Evolutionary conservation across 805 yeast genomes (phyloP).

Genomic region (Wickerhamomyces kurtzmanii): DNA sequence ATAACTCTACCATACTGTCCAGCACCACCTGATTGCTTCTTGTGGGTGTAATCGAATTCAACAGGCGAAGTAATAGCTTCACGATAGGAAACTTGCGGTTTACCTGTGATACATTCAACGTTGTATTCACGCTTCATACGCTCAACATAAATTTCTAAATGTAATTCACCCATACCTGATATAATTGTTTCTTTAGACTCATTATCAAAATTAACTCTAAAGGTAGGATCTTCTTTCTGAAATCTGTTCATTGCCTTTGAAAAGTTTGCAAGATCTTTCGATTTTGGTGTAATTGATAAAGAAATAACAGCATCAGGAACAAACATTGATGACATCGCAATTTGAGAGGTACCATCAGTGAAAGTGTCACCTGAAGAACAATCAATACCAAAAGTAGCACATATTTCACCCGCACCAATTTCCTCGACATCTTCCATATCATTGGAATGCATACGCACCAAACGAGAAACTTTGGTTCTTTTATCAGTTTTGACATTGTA

Average conservation of each 20-base stretch:
- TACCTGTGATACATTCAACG: slow-evolving; percentile 91
- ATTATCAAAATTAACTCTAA: slow-evolving; percentile 80
- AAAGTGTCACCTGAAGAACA: slow-evolving; percentile 99
- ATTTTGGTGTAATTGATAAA: slow-evolving; percentile 77
- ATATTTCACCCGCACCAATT: slow-evolving; percentile 95
- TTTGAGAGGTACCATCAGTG: slow-evolving; percentile 69
- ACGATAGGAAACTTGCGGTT: slow-evolving; percentile 97
- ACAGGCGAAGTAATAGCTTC: slow-evolving; percentile 74
- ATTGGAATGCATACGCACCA: slow-evolving; percentile 97
- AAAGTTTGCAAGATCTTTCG: slow-evolving; percentile 80
- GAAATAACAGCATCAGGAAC: slow-evolving; percentile 99
- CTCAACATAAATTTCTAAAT: slow-evolving; percentile 94
- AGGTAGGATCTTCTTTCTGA: slow-evolving; percentile 98
- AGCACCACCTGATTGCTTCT: slow-evolving; percentile 98
- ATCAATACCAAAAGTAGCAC: slow-evolving; percentile 98
- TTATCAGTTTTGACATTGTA: slow-evolving; percentile 88
- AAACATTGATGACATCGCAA: slow-evolving; percentile 95
- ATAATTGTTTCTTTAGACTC: slow-evolving; percentile 93
- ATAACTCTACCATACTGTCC: slow-evolving; percentile 98
- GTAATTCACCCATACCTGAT: slow-evolving; percentile 98
- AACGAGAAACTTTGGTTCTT: slow-evolving; percentile 83
- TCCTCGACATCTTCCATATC: slow-evolving; percentile 98
- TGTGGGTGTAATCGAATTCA: slow-evolving; percentile 87
- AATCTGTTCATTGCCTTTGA: slow-evolving; percentile 95
- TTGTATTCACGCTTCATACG: slow-evolving; percentile 97